These are phyloP conservation scores for Phalaenopsis hybrid DNA, from an alignment of 116 monocot species.

Conservation along the genomic window DNA sequence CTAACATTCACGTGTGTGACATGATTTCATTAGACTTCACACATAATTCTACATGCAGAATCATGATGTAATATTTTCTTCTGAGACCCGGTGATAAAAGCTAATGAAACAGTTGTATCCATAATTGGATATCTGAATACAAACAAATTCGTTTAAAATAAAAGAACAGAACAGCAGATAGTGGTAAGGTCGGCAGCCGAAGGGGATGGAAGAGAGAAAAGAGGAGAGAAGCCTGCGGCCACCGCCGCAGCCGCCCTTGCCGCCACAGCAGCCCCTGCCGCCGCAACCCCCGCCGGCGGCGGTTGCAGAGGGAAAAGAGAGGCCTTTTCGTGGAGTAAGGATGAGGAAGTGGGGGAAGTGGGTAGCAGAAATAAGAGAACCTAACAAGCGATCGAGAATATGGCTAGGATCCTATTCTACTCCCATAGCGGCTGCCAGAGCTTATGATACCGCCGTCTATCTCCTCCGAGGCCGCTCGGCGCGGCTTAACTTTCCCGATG, in stretches of 20 bases:
- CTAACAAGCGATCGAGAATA: slow-evolving; percentile 51
- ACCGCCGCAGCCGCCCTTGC: not conserved
- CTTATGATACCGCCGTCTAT: slow-evolving; percentile 55
- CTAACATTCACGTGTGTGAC: too few relatives aligned
- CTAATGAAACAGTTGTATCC: not conserved
- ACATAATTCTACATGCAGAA: too few relatives aligned
- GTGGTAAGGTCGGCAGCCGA: not conserved
- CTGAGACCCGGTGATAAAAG: too few relatives aligned
- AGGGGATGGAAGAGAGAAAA: not conserved
- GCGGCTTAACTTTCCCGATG: slow-evolving; percentile 47
- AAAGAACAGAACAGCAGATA: not conserved
- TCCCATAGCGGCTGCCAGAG: slow-evolving; percentile 46
- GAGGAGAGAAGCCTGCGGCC: not conserved
- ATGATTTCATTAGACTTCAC: too few relatives aligned
- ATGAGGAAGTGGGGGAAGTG: slow-evolving; percentile 71
- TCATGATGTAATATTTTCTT: too few relatives aligned
- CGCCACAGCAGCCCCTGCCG: not conserved
- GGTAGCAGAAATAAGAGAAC: slow-evolving; percentile 60
- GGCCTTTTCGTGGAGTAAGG: slow-evolving; percentile 39
- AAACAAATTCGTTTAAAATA: not conserved
- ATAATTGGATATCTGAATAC: not conserved
- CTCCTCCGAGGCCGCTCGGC: slow-evolving; percentile 45
- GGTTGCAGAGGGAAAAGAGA: not conserved
- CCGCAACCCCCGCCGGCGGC: too few relatives aligned
- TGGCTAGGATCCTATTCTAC: slow-evolving; percentile 67